These are phyloP conservation scores for Stemphylium vesicarium DNA, from an alignment of 2,329 filamentous ascomycete genomes.

Conservation along the genomic window DNA sequence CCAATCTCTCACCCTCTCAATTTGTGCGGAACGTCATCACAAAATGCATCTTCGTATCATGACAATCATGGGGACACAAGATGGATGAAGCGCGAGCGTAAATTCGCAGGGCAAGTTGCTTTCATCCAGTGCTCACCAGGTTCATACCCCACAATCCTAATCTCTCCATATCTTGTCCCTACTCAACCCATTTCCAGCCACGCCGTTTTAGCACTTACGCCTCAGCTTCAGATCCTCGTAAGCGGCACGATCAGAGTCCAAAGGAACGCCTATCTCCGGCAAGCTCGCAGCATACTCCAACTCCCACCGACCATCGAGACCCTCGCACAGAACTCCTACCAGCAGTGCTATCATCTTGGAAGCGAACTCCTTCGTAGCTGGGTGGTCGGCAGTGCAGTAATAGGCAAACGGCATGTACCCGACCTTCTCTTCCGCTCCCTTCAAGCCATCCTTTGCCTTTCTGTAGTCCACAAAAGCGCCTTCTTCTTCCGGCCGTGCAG, in stretches of 20 bases:
- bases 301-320: constrained; percentile 7
- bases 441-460: background rate
- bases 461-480: background rate
- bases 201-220: background rate
- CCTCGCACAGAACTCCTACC: constrained; percentile 10
- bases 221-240: background rate
- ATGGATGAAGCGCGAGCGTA: too few relatives aligned
- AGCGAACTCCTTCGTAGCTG: constrained; percentile 12
- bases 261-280: background rate
- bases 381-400: constrained; percentile 9
- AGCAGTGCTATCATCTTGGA: constrained; percentile 19
- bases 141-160: too few relatives aligned
- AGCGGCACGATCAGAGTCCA: background rate
- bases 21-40: too few relatives aligned
- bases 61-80: too few relatives aligned
- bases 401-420: constrained; percentile 18
- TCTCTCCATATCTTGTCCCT: too few relatives aligned
- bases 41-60: too few relatives aligned
- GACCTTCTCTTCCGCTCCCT: background rate
- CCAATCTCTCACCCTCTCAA: too few relatives aligned
- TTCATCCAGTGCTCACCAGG: too few relatives aligned
- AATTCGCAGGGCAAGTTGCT: too few relatives aligned
- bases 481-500: background rate
- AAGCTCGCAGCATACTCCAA: background rate
- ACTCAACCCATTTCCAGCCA: background rate